Base-by-base conservation (phyloP, 108 stramenopile species). In the Halocafeteria seosinensis region DNA sequence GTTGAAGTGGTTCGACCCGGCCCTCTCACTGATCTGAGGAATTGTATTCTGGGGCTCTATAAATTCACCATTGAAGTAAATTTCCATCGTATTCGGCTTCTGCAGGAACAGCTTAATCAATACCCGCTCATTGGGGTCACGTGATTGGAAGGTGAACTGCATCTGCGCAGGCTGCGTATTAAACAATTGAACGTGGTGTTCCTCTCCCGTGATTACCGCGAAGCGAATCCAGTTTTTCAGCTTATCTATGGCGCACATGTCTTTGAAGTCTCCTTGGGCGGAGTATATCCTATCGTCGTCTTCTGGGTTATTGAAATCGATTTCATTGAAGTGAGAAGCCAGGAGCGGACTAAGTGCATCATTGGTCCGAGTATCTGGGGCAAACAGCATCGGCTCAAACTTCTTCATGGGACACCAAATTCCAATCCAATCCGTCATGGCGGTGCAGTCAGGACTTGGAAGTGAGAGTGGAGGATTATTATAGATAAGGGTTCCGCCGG, bases 241-340 rank as follows among this genome's bases (percentile, higher is more conserved):
- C n/a, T n/a, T n/a, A n/a, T n/a, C n/a, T n/a, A n/a, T n/a, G 38
- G 67, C 61, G 50, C 67, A 68, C 11, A 6, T 29, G 35, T 68
- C 67, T 2, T 34, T 24, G 24, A 50, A 42, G 3, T 59, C 61
- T 31, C 37, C 37, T 4, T 29, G 1, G 9, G 67, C 52, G 25
- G 17, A 2, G 13, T 3, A 6, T 21, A 4, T 21, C n/a, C n/a
- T n/a, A n/a, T n/a, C n/a, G n/a, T n/a, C n/a, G n/a, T n/a, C n/a
- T n/a, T n/a, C n/a, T n/a, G n/a, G n/a, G n/a, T n/a, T n/a, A n/a
- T n/a, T n/a, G n/a, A n/a, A n/a, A n/a, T n/a, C n/a, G n/a, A n/a
- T n/a, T n/a, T n/a, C n/a, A n/a, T n/a, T n/a, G n/a, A n/a, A n/a
- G n/a, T n/a, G n/a, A n/a, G n/a, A n/a, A n/a, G n/a, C n/a, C 24